Conservation (phyloP, 2,329 filamentous ascomycete genomes). For the Colletotrichum limetticola region DNA sequence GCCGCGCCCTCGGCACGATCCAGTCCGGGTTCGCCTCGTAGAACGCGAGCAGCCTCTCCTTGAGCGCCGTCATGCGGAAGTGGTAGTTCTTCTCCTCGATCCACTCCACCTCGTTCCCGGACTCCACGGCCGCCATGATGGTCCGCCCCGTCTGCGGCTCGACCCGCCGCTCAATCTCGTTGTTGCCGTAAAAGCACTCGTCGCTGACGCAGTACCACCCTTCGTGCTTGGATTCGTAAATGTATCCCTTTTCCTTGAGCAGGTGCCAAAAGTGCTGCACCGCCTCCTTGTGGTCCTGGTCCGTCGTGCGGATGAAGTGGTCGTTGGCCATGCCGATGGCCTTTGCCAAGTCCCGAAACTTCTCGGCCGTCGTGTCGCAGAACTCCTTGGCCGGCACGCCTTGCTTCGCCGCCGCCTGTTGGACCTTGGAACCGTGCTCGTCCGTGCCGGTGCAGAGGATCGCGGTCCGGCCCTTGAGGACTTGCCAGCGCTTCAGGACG, state of each 20-base stretch:
- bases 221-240: constrained; percentile 87
- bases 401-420: constrained; percentile 81
- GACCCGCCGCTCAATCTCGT: constrained; percentile 76
- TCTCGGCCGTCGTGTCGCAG: constrained; percentile 84
- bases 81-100: constrained; percentile 94
- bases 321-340: constrained; percentile 79
- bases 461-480: constrained; percentile 76
- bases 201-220: constrained; percentile 98
- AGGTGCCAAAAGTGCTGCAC: constrained; percentile 92
- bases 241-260: constrained; percentile 78
- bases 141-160: constrained; percentile 85
- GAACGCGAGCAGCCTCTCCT: constrained; percentile 80
- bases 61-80: constrained; percentile 87
- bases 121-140: constrained; percentile 85
- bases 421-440: constrained; percentile 98
- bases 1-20: constrained; percentile 77
- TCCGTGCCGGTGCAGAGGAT: constrained; percentile 92
- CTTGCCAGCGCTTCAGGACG: constrained; percentile 91
- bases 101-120: constrained; percentile 94
- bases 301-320: constrained; percentile 93
- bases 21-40: constrained; percentile 83
- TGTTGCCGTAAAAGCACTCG: constrained; percentile 92
- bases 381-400: constrained; percentile 82
- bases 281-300: constrained; percentile 81
- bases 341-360: constrained; percentile 80